Base-by-base conservation (phyloP, 2,329 filamentous ascomycete genomes). In the Alternaria postmessia region DNA sequence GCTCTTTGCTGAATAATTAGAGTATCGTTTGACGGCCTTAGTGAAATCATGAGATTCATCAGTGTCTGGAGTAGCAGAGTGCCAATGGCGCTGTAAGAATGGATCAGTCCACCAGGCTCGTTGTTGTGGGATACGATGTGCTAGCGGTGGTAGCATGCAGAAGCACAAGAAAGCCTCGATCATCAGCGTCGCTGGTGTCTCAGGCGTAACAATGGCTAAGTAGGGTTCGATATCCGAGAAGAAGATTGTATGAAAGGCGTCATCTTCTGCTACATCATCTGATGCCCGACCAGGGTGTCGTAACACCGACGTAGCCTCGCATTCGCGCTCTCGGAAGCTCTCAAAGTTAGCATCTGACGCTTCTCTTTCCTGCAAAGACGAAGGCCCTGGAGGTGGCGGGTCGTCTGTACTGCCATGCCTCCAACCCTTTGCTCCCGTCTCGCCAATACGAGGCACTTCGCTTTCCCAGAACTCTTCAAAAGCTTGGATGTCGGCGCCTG, bases 381-480 rank as follows among this genome's bases (percentile, higher is more conserved):
- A 12, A 8, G 62, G 43, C 3, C 49, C 61, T n/a, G 52, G 24
- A 6, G 53, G 49, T 30, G 57, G 47, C 14, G 41, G 51, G 22
- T 70, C 70, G 9, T 73, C 64, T 30, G 62, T 55, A 54, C 51
- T 77, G 65, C 83, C 88, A n/a, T 80, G 71, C 2, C 71, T 75
- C 93, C 93, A 97, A 1, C 93, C 93, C 62, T 84, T 82, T 3
- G 92, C 89, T 2, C 82, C 83, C 1, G 79, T 71, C 68, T 98
- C 94, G 9, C 94, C 94, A 54, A 97, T 85, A 6, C 94, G 87
- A 0, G 91, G 82, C 0, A 88, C 84, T 72, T 97, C 94, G 57
- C 88, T 91, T 60, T 97, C 93, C 95, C 95, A 98, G 64, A 95
- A 97, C 3, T 89, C 84, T 48, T 86, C 81, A 62, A 97, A 91